Conservation (phyloP, 768 basidiomycete genomes). For the Pisolithus marmoratus region DNA sequence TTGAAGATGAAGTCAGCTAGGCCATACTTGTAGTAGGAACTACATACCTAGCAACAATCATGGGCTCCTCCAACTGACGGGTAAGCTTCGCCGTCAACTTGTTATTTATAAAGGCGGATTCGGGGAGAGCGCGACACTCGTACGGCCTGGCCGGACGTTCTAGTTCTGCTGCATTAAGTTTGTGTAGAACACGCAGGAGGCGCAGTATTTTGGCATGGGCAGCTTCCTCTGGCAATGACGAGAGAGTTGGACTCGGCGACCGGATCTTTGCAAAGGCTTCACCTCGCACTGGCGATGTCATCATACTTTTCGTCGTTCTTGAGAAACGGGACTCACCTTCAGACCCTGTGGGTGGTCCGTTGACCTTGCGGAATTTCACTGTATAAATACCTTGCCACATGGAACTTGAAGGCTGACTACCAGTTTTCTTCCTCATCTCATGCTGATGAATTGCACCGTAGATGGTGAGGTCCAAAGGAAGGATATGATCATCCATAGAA, state of each 20-base stretch:
- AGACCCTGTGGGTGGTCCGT: constrained; percentile 64
- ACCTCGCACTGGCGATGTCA: constrained; percentile 25
- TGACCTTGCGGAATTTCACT: constrained; percentile 88
- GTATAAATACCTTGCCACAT: constrained; percentile 91
- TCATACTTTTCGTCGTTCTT: neutral
- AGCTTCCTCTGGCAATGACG: constrained; percentile 79
- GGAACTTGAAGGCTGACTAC: constrained; percentile 56
- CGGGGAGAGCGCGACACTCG: constrained; percentile 58
- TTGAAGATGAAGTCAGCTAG: constrained; percentile 1
- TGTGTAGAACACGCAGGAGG: constrained; percentile 81
- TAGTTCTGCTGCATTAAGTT: constrained; percentile 67
- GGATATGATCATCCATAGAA: constrained; percentile 80
- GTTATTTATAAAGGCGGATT: constrained; percentile 92
- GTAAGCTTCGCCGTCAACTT: constrained; percentile 98
- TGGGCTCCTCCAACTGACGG: constrained; percentile 93
- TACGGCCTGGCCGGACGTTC: constrained; percentile 48
- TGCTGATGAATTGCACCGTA: constrained; percentile 96
- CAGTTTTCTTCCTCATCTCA: constrained; percentile 71
- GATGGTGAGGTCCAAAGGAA: constrained; percentile 86
- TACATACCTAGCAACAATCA: constrained; percentile 93
- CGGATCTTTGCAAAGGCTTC: constrained; percentile 45
- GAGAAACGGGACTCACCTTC: constrained; percentile 43
- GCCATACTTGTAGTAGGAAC: neutral
- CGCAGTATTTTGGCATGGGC: constrained; percentile 88
- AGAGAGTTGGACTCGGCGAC: constrained; percentile 61